Conservation (phyloP, 352 stramenopile species). For the Phytophthora sojae region DNA sequence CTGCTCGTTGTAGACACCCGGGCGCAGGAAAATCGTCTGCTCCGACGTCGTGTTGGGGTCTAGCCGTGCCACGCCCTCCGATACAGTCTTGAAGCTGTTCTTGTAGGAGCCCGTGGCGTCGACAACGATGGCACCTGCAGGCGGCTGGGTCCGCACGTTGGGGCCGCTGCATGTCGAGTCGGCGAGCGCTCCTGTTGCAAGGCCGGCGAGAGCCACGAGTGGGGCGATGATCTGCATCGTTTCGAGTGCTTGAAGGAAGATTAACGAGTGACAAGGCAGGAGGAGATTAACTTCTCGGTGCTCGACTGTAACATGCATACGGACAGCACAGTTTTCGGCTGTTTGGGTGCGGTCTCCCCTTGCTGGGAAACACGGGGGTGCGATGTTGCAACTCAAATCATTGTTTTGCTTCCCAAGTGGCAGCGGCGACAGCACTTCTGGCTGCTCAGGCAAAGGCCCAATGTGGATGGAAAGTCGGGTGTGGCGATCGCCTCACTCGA, state of each 20-base stretch:
- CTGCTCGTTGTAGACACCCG: conserved; percentile 36
- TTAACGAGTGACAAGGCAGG: conserved; percentile 12
- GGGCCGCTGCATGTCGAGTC: conserved; percentile 19
- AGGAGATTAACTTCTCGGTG: conserved; percentile 11
- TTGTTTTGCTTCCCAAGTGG: conserved; percentile 25
- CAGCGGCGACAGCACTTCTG: conserved; percentile 22
- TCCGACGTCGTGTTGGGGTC: conserved; percentile 28
- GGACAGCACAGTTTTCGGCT: not conserved
- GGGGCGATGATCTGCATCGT: conserved; percentile 29
- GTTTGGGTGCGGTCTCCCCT: not conserved
- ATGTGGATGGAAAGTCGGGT: not conserved
- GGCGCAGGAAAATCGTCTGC: conserved; percentile 33
- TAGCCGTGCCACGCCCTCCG: conserved; percentile 19
- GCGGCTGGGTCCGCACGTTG: conserved; percentile 21
- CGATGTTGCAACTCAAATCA: conserved; percentile 16
- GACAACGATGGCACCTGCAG: conserved; percentile 27
- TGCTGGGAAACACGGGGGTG: not conserved
- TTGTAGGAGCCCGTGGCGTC: conserved; percentile 32
- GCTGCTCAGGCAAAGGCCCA: not conserved
- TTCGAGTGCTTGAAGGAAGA: conserved; percentile 1
- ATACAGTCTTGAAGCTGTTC: conserved; percentile 31
- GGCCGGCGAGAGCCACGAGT: conserved; percentile 24
- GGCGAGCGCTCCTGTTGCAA: conserved; percentile 17
- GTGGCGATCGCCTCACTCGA: not conserved
- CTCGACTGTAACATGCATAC: conserved; percentile 3